Evolutionary conservation across 176 grass and related monocot genomes (phyloP), one percentile per base, ranked within the genome.

Genomic region (Oryza punctata): DNA sequence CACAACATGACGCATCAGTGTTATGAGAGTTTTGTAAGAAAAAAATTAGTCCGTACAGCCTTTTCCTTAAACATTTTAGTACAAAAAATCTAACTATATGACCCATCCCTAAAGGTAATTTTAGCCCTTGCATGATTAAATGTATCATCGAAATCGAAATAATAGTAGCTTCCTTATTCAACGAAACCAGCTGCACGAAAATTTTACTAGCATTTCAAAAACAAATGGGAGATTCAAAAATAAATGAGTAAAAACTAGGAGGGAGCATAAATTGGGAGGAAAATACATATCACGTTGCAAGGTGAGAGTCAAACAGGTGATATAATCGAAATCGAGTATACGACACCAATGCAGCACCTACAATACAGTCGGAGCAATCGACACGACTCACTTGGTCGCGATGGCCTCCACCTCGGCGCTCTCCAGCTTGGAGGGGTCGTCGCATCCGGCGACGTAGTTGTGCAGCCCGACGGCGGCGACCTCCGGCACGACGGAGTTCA

Each of bases 401-500:
- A 99, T 85, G 32, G 92, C 91, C 77, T 94, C 91, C 10, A 99
- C 87, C 65, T 96, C 93, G n/a, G 65, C 90, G 12, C 26, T 76
- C 11, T 88, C 89, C 21, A 99, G 87, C 19, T 81, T 85, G 41
- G 80, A 81, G 28, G 93, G 97, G 65, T 99, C 89, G 40, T 94
- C 93, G 49, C 87, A 86, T 21, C 89, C 83, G 19, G 89, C 82
- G 4, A 99, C 88, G 69, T 94, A 92, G 89, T 99, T 96, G 85
- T 96, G 91, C 75, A 99, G 84, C 16, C 81, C 94, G 1, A 87
- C 85, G 6, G 96, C 91, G 0, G 96, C 96, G 69, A 96, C 93
- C 79, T 96, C 93, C 0, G 93, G 96, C 9, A 94, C 91, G 3
- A 91, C 85, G 19, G 91, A 87, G 83, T 96, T 99, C 11, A 99